Base-by-base conservation (phyloP, 495 filamentous ascomycete genomes). In the Articulospora tetracladia region DNA sequence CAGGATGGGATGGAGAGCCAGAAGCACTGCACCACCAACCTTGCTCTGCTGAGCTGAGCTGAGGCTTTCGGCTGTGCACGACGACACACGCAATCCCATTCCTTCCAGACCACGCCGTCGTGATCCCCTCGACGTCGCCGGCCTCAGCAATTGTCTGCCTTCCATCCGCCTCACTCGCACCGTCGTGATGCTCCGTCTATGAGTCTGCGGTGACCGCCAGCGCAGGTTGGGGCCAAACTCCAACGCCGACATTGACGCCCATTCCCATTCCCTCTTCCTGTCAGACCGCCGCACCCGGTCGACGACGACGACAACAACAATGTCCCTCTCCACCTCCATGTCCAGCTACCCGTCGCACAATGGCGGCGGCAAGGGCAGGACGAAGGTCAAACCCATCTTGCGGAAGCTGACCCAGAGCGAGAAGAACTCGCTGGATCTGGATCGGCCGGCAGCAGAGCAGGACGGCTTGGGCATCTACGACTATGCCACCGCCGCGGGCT, bases 381-480 rank as follows among this genome's bases (percentile, higher is more conserved):
- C 57, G 46, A 72, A 72, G 49, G 77, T 82, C 55, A 82, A 83
- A 68, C 80, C 80, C 10, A 82, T 83, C 34, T 68, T 83, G 22
- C 76, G 79, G 67, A 82, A 81, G 69, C 66, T 80, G 68, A 64
- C 70, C 19, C 75, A 76, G 32, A 77, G 75, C 60, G 76, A 78
- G 55, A 82, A 81, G 69, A 80, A 72, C 61, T 82, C 79, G 58
- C 61, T 81, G 32, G 80, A 83, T 62, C 63, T 83, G 64, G 77
- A 82, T 61, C 73, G 79, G 10, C 76, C 71, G 12, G 77, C 77
- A 72, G 71, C 74, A 44, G 77, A 81, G 56, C 78, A 81, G 62
- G 65, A 73, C 69, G 69, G 64, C 25, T 66, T 72, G 25, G 63
- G 63, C 2, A 53, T 66, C 6, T 68, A 65, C 48, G 64, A 67